Conservation (phyloP, 371 early-diverging fungal species). For the Actinomortierella wolfii region DNA sequence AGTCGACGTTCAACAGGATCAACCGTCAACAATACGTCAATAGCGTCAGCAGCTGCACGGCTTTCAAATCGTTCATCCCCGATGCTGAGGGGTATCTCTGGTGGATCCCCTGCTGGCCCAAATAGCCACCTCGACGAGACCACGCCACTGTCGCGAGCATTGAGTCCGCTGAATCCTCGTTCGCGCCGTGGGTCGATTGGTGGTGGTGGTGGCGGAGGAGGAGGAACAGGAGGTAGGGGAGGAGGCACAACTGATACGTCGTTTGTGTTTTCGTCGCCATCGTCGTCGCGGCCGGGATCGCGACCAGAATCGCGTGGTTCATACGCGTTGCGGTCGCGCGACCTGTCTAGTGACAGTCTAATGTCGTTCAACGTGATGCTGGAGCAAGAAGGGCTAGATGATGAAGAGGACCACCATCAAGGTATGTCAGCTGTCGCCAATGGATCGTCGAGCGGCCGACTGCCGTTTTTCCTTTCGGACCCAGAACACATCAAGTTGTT, state of each 20-base stretch:
- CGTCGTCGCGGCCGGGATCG: conserved; percentile 10
- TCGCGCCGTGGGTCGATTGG: too few species aligned
- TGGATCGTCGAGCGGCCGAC: conserved; percentile 16
- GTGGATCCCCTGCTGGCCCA: too few species aligned
- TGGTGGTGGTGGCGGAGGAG: too few species aligned
- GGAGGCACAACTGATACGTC: too few species aligned
- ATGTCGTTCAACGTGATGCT: conserved; percentile 34
- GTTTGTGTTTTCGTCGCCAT: too few species aligned
- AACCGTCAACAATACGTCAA: neutral
- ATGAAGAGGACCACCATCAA: conserved; percentile 12
- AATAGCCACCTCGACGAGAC: too few species aligned
- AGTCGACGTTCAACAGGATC: neutral
- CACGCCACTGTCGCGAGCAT: too few species aligned
- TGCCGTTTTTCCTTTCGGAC: conserved; percentile 39
- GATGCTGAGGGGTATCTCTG: too few species aligned
- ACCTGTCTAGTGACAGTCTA: conserved; percentile 39
- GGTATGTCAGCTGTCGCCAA: too few species aligned
- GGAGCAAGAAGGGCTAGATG: conserved; percentile 29
- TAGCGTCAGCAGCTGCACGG: neutral
- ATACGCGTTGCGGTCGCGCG: conserved; percentile 21
- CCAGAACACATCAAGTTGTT: conserved; percentile 32
- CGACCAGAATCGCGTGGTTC: conserved; percentile 26
- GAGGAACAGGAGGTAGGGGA: too few species aligned
- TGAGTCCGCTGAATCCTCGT: too few species aligned
- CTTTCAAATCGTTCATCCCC: too few species aligned